phyloP scores from a whole-genome alignment of 768 basidiomycete genomes.

The Naganishia antarctica region DNA sequence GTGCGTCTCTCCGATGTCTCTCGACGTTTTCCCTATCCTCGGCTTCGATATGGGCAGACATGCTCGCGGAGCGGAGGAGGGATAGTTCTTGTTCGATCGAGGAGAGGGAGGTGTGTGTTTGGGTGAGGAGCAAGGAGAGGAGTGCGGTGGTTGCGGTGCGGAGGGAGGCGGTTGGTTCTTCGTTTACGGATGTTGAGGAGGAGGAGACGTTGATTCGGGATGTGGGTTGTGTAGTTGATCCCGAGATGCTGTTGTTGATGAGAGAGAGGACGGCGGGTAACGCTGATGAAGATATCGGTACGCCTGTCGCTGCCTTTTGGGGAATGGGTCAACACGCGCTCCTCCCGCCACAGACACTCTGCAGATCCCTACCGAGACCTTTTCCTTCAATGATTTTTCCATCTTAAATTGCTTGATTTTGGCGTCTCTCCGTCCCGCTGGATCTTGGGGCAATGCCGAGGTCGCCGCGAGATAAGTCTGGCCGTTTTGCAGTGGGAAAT shows the following conservation, averaged over 20 bases:
- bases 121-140: slow-evolving; percentile 66
- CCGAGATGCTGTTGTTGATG: slow-evolving; percentile 16
- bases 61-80: slow-evolving; percentile 52
- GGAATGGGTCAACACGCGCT: too few relatives aligned
- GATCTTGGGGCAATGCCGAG: slow-evolving; percentile 53
- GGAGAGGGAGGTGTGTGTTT: slow-evolving; percentile 64
- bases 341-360: too few relatives aligned
- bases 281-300: slow-evolving; percentile 33
- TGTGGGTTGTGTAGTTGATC: neutral
- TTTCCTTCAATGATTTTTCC: slow-evolving; percentile 70
- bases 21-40: slow-evolving; percentile 45
- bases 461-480: slow-evolving; percentile 15
- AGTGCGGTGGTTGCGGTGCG: slow-evolving; percentile 58
- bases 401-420: slow-evolving; percentile 87
- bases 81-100: slow-evolving; percentile 68
- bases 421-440: slow-evolving; percentile 67
- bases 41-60: slow-evolving; percentile 28
- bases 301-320: slow-evolving; percentile 28
- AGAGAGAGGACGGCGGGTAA: slow-evolving; percentile 35
- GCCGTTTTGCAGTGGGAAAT: slow-evolving; percentile 20
- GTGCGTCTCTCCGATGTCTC: slow-evolving; percentile 38
- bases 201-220: slow-evolving; percentile 16
- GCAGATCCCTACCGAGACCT: slow-evolving; percentile 74
- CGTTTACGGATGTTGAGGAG: slow-evolving; percentile 37
- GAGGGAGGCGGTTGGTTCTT: slow-evolving; percentile 23